Evolutionary conservation across 2,329 filamentous ascomycete genomes (phyloP).

Genomic region (Penicillium sp.): DNA sequence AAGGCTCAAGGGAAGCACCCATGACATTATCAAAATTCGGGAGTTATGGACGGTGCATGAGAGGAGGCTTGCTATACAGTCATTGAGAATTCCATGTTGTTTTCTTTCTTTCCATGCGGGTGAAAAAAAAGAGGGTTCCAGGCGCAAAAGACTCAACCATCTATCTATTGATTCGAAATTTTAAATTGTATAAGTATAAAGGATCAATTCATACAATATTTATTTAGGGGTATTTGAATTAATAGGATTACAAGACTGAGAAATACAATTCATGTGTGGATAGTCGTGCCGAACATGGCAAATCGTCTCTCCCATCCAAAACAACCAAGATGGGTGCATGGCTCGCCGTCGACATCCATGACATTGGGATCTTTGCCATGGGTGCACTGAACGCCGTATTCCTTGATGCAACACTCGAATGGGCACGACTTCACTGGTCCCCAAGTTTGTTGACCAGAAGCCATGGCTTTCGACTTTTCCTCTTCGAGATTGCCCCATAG

Average conservation of each 20-base stretch:
- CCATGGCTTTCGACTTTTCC: slow-evolving; percentile 48
- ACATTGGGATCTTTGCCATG: slow-evolving; percentile 37
- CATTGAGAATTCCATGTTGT: slow-evolving; percentile 1
- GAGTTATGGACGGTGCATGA: slow-evolving; percentile 7
- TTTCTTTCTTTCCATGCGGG: neutral
- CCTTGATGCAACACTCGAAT: slow-evolving; percentile 68
- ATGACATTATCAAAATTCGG: slow-evolving; percentile 3
- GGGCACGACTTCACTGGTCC: slow-evolving; percentile 50
- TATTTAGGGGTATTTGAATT: slow-evolving; percentile 4
- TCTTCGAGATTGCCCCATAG: slow-evolving; percentile 89
- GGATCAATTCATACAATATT: slow-evolving; percentile 1
- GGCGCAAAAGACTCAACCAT: slow-evolving; percentile 4
- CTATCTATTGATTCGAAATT: neutral
- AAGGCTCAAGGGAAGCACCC: neutral
- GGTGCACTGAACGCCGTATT: slow-evolving; percentile 60
- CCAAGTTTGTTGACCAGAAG: slow-evolving; percentile 16
- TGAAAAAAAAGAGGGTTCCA: slow-evolving; percentile 2
- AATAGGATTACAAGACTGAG: neutral
- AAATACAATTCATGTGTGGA: slow-evolving; percentile 34
- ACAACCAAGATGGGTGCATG: slow-evolving; percentile 42
- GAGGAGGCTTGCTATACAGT: neutral
- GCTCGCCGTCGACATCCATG: slow-evolving; percentile 36
- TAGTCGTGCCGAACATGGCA: slow-evolving; percentile 63
- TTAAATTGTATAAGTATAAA: slow-evolving; percentile 14
- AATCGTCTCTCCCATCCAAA: slow-evolving; percentile 62